Evolutionary conservation across 345 rosid genomes (phyloP), one percentile per base, ranked within the genome.

Genomic region (Anacardium occidentale): DNA sequence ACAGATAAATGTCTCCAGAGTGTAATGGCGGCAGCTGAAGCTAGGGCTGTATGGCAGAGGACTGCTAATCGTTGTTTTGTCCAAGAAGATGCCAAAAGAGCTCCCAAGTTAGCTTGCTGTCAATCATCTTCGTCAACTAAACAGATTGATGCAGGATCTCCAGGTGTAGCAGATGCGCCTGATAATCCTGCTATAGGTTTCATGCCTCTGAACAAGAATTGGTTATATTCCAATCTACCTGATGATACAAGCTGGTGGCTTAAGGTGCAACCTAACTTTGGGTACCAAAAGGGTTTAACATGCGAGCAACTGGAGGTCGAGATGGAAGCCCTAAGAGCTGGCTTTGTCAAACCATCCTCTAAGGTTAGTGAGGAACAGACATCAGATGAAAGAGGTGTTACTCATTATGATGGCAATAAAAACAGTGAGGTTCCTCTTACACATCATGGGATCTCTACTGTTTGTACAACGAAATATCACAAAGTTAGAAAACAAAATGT

Each of bases 31-130:
- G 97, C 80, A 72, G 93, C 93, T 47, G 99, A 95, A 81, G 96
- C 94, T 45, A 87, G 98, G 81, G 94, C 93, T 13, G 86, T 83
- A n/a, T 93, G 97, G 99, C 98, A 95, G 79, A 83, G 98, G 79
- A 75, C 93, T 10, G 91, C 86, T 34, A 95, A 93, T 77, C 98
- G 97, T 75, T 95, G 86, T 81, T 92, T 94, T 84, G 92, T 94
- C 54, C 98, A 94, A 82, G 98, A 94, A 80, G 99, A 95, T 85
- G 95, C 98, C 60, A 92, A 92, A 78, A 82, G 98, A 81, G 99
- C 99, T 72, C 99, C 98, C n/a, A 91, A 91, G 75, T 73, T 95
- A 78, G 94, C 99, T 56, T 95, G 74, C 77, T 87, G 88, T 76
- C 98, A 92, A n/a, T 92, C 98, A n/a, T 80, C 89, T 73, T 68